Evolutionary conservation across 306 rosid species (phyloP), one percentile per base, ranked within the genome.

Genomic region (Senna siamea): DNA sequence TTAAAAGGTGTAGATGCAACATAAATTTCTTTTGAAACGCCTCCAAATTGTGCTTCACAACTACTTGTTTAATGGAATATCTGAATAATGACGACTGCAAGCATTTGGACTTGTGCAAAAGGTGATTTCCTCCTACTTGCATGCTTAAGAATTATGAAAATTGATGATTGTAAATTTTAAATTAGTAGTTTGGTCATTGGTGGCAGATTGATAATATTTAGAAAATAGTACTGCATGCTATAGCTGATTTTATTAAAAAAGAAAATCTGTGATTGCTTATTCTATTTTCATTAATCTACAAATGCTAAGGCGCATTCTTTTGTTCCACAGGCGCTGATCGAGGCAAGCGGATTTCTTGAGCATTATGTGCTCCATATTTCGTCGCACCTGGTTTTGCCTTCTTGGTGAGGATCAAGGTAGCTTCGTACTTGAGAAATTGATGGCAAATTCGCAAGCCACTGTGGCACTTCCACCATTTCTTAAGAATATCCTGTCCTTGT

Each of bases 311-410:
- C 63, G 65, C 41, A 54, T 50, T 70, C 18, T 63, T 5, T 73
- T 66, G 65, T 69, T 69, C 18, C 11, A 34, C 85, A 80, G 82
- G 85, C 69, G 77, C 52, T 84, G 68, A 80, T 64, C 12, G 14
- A 30, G 62, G 26, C 34, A 46, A 73, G 57, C 26, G 75, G 70
- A 71, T 18, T 70, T 57, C 47, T 40, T 55, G 14, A 44, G 11
- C 46, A 28, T 7, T 8, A 13, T 11, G 12, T 20, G 6, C 44
- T 66, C 70, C 8, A 18, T 44, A 11, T 34, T 0, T 14, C 50
- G 47, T 65, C 46, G 15, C 74, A 65, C 69, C 32, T 12, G 12
- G 46, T 50, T 54, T 47, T 15, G 34, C 22, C 66, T 22, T 65
- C 73, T 11, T 34, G 17, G 9, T 62, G 47, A 28, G 51, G 54